A percentile compares a stretch with the other conserved stretches of the same genome.
Conservation (phyloP, 345 rosid species). For the Physaria fendleri region DNA sequence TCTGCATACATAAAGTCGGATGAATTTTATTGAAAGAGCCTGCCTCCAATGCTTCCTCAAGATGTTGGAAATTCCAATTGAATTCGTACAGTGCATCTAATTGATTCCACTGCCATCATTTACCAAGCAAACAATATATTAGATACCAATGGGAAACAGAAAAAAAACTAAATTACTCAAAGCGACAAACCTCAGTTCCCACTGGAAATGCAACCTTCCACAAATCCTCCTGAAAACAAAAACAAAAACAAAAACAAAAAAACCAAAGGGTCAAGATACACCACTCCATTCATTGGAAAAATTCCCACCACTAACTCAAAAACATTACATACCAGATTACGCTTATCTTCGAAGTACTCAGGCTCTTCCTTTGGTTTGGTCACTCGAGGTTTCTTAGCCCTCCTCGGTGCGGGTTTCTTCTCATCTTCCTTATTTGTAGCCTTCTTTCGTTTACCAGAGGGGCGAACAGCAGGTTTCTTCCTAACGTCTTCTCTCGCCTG, state of each 20-base stretch:
- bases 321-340: constrained; percentile 59
- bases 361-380: constrained; percentile 54
- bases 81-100: constrained; percentile 59
- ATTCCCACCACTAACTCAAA: not conserved
- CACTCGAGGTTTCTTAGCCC: constrained; percentile 48
- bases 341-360: constrained; percentile 76
- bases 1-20: too few relatives aligned
- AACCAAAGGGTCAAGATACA: not conserved
- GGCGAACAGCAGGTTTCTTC: constrained; percentile 10
- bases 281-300: not conserved
- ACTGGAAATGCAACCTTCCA: constrained; percentile 81
- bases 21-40: too few relatives aligned
- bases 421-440: constrained; percentile 12
- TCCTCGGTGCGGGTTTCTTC: constrained; percentile 33
- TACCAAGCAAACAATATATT: not conserved
- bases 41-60: constrained; percentile 89
- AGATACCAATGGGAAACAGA: not conserved
- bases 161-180: not conserved
- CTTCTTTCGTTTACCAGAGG: constrained; percentile 17
- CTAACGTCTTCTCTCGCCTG: not conserved
- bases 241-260: not conserved
- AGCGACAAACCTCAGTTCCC: constrained; percentile 71
- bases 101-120: constrained; percentile 61
- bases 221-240: constrained; percentile 64
- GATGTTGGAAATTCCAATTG: constrained; percentile 81